Conservation (phyloP, 176 grass and related monocot species). For the Hordeum vulgare region MorexV3_pseudomolecules_assembly NC_058518.1:495895789-495896288, state of each 20-base stretch:
- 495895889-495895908: background rate
- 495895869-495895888: background rate
- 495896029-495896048: background rate
- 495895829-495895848: background rate
- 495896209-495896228: background rate
- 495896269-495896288: constrained; percentile 4
- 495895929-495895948: background rate
- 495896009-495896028: background rate
- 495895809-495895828: background rate
- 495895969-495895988: background rate
- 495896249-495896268: background rate
- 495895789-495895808: background rate
- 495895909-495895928: background rate
- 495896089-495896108: constrained; percentile 99
- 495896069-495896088: constrained; percentile 6
- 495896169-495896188: constrained; percentile 93
- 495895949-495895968: background rate
- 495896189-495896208: background rate
- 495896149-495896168: constrained; percentile 98
- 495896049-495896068: background rate
- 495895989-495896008: background rate
- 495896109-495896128: constrained; percentile 99
- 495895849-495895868: background rate
- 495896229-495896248: constrained; percentile 1
- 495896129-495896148: constrained; percentile 99